These are phyloP conservation scores for Microdochium nivale DNA, from an alignment of 2,329 filamentous ascomycete genomes.

Conservation along the genomic window DNA sequence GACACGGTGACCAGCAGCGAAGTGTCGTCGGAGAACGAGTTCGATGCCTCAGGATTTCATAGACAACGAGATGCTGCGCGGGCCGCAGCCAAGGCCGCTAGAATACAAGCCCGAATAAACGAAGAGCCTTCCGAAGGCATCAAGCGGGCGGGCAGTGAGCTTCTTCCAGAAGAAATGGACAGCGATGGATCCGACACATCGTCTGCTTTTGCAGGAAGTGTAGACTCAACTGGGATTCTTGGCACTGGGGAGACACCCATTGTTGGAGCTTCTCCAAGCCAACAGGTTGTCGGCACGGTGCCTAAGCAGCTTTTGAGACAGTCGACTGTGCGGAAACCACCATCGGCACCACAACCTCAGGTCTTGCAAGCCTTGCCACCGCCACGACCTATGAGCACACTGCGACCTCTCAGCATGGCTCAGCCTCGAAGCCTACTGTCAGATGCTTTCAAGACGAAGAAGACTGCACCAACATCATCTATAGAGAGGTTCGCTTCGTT, in stretches of 20 bases:
- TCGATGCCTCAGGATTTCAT: constrained; percentile 58
- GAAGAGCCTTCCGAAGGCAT: constrained; percentile 36
- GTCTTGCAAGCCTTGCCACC: constrained; percentile 61
- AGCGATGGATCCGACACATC: constrained; percentile 55
- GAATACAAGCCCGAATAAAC: constrained; percentile 43
- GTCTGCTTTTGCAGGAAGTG: constrained; percentile 56
- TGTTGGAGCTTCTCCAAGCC: constrained; percentile 43
- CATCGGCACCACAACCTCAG: constrained; percentile 44
- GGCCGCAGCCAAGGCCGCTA: constrained; percentile 44
- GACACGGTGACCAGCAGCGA: constrained; percentile 79
- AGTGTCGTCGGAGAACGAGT: constrained; percentile 74
- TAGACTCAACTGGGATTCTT: constrained; percentile 64
- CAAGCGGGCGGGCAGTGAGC: constrained; percentile 36
- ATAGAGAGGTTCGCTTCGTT: constrained; percentile 70
- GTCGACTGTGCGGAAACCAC: constrained; percentile 56
- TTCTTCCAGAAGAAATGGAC: constrained; percentile 49
- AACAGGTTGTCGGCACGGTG: constrained; percentile 55
- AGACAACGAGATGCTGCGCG: constrained; percentile 53
- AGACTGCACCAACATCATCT: constrained; percentile 59
- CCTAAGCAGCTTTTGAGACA: constrained; percentile 51
- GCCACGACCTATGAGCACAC: constrained; percentile 57
- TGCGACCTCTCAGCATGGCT: constrained; percentile 56
- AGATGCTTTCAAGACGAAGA: constrained; percentile 63
- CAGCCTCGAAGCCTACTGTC: constrained; percentile 65
- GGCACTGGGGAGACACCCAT: constrained; percentile 53